Evolutionary conservation across 2,329 filamentous ascomycete species (phyloP), one percentile per base, ranked within the genome.

Genomic region (Dactylellina haptotyla): DNA sequence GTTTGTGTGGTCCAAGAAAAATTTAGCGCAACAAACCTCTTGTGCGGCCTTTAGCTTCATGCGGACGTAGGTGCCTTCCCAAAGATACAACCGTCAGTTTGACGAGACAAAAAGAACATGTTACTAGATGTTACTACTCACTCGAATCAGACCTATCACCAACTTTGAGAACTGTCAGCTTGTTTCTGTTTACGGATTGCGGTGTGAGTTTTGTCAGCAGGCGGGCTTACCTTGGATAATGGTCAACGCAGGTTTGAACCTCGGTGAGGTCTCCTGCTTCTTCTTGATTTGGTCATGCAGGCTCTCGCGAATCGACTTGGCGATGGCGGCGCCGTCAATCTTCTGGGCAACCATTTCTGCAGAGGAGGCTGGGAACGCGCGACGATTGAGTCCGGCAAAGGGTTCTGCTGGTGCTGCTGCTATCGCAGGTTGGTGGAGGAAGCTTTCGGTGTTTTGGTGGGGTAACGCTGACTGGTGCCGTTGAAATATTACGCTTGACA

Each of bases 21-120:
- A 59, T 25, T 67, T 67, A 43, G 63, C 43, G 46, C 26, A 28
- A 76, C 83, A 78, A 84, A 93, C 91, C 86, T 98, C 95, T 81
- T 91, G 85, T 69, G 95, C 95, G 77, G 95, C 95, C 86, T 97
- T 99, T 80, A 97, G 84, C 85, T 99, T 99, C 95, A 99, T 99
- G 83, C 93, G 93, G 83, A 99, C 94, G 90, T 99, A 99, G 58
- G 94, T 98, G 79, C 89, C 91, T 94, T 79, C 66, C 69, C 70
- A 75, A 78, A 78, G 81, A 56, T 50, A 18, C n/a, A 76, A n/a
- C 4, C 26, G 37, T 34, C 25, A 34, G 37, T 48, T 61, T 18
- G 6, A 34, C 6, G 32, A 14, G 37, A 41, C 18, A 41, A 41
- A 41, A n/a, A n/a, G 30, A 59, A 16, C 26, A 26, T n/a, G 18